These are phyloP conservation scores for Chrysanthemum makinoi DNA, from an alignment of 129 eudicot genomes.

Conservation along the genomic window DNA sequence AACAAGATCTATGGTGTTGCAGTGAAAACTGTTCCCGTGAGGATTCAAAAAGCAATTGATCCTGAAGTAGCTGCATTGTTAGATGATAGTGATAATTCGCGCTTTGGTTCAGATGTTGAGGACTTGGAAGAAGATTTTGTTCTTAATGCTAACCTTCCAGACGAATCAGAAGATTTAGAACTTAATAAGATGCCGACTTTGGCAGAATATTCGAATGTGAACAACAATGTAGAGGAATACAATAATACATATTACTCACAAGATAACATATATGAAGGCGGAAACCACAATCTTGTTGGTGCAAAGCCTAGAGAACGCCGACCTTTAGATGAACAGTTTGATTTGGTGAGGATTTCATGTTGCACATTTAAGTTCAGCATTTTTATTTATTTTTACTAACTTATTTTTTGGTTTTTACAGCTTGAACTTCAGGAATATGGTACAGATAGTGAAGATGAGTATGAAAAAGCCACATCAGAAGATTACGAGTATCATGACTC, in stretches of 20 bases:
- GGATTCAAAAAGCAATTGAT: slow-evolving; percentile 76
- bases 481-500: slow-evolving; percentile 49
- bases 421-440: slow-evolving; percentile 95
- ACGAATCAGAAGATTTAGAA: slow-evolving; percentile 40
- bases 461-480: slow-evolving; percentile 39
- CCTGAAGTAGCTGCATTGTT: slow-evolving; percentile 85
- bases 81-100: slow-evolving; percentile 68
- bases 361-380: neutral
- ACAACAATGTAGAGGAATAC: slow-evolving; percentile 21
- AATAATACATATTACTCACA: slow-evolving; percentile 13
- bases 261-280: slow-evolving; percentile 8
- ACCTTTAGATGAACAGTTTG: slow-evolving; percentile 83
- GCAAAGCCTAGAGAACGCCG: slow-evolving; percentile 63
- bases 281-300: slow-evolving; percentile 17
- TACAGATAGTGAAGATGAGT: slow-evolving; percentile 64
- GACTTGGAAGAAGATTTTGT: slow-evolving; percentile 93
- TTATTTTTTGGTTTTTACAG: slow-evolving; percentile 36
- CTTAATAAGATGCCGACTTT: slow-evolving; percentile 24
- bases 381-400: neutral
- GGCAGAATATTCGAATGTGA: slow-evolving; percentile 24
- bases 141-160: slow-evolving; percentile 63
- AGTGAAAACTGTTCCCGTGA: slow-evolving; percentile 59
- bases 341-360: slow-evolving; percentile 49
- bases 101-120: slow-evolving; percentile 72
- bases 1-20: slow-evolving; percentile 72